Base-by-base conservation (phyloP, 306 rosid species). In the Adenanthera pavonina region DNA sequence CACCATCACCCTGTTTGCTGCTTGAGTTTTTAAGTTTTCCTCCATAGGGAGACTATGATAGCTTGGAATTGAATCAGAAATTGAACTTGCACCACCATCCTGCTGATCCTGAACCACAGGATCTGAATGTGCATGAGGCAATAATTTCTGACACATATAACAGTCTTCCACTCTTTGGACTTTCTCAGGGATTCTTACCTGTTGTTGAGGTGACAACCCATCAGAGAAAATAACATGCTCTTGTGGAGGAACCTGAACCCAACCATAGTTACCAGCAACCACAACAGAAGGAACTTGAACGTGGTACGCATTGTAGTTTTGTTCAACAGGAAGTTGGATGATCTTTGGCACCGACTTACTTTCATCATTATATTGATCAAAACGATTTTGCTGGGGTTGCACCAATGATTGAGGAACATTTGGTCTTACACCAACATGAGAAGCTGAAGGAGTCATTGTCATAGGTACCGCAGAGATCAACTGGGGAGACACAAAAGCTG, bases 71-170 rank as follows among this genome's bases (percentile, higher is more conserved):
- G 91, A 67, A 85, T 89, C 95, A 69, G 92, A 86, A 49, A 71
- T 72, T 75, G 84, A 64, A 59, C 88, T 81, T 13, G 86, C 64
- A 47, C 86, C 69, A 77, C 79, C 47, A 40, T 52, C 85, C 17
- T 65, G 85, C 75, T 92, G 92, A 86, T 86, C 92, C 72, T 64
- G 92, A 79, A 81, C 89, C 68, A 87, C 54, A 56, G 92, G 81
- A 86, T 95, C 92, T 51, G 95, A 95, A 89, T 95, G 97, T 43
- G 97, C 89, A 85, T 92, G 94, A 78, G 98, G 97, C 83, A 94
- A 75, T 57, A 81, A 88, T 80, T 52, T 90, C 90, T 86, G 97
- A 85, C 97, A 95, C 91, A 91, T 80, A 81, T 83, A 85, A 85
- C 92, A 91, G 52, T 90, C 90, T 81, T 92, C 89, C 51, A 72